Evolutionary conservation across 2,329 filamentous ascomycete genomes (phyloP), one percentile per base, ranked within the genome.

Genomic region (Ophiosphaerella narmari): DNA sequence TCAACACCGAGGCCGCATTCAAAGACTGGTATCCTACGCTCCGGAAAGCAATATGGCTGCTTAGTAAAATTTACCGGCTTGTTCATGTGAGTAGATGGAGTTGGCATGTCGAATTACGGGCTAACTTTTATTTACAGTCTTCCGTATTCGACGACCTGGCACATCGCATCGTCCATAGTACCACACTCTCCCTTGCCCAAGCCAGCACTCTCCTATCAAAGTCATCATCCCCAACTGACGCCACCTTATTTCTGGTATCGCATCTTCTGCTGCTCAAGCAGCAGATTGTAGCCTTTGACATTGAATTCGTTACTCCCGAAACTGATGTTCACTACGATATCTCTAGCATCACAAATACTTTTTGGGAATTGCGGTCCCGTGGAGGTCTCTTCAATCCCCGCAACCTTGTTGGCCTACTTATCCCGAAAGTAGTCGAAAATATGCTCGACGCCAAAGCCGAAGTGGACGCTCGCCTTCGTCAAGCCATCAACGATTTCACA

Each of bases 221-320:
- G 32, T 85, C 84, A 48, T 79, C 82, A n/a, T 77, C 77, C 69
- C 81, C 83, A 1, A 81, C 87, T 6, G 91, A 97, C 68, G 84
- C 89, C 0, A 89, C 96, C 60, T 82, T 99, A 4, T 99, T 99
- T 74, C 86, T 97, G 66, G 87, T 99, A 63, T 94, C 93, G 63
- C 96, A 99, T 70, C 82, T 99, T 2, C 87, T 99, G 42, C 87
- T 97, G 42, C 83, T 99, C 43, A 97, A 97, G 74, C 95, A 97
- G 69, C 90, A 97, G 70, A 89, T 99, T 43, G 86, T 99, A 23
- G 92, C 92, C 8, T 91, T 99, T 54, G 94, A 99, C 75, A 97
- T 99, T 59, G 92, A 88, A 67, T 88, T 82, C 62, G 82, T 86
- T 16, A 82, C 83, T 2, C 84, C 85, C 4, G 85, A 88, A 54